Evolutionary conservation across 2,329 filamentous ascomycete species (phyloP).

Genomic region (Aspergillus fumigatiaffinis): DNA sequence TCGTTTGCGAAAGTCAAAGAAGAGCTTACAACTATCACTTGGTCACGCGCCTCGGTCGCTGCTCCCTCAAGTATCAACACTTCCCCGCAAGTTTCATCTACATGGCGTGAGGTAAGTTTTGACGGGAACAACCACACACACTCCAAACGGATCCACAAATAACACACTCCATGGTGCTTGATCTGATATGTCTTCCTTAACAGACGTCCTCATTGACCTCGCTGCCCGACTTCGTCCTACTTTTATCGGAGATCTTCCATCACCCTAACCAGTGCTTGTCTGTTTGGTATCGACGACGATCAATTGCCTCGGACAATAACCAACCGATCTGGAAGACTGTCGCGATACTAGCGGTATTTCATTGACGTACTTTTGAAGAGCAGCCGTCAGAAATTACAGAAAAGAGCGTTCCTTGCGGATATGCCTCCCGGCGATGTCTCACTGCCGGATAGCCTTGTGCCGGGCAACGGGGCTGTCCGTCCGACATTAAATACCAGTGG

Average conservation of each 20-base stretch:
- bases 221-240: neutral
- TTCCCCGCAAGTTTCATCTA: conserved; percentile 23
- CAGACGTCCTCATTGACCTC: neutral
- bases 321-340: neutral
- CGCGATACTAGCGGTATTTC: too few relatives aligned
- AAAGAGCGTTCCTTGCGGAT: conserved; percentile 22
- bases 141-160: conserved; percentile 13
- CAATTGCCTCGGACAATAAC: neutral
- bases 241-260: neutral
- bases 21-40: conserved; percentile 3
- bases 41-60: conserved; percentile 11
- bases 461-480: conserved; percentile 38
- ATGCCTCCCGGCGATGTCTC: conserved; percentile 42
- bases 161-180: neutral
- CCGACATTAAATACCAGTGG: conserved; percentile 35
- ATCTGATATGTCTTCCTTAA: neutral
- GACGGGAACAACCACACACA: conserved; percentile 12
- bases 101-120: conserved; percentile 24
- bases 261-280: neutral
- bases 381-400: conserved; percentile 2
- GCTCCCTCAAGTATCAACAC: conserved; percentile 8
- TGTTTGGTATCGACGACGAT: neutral
- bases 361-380: neutral
- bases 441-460: conserved; percentile 41
- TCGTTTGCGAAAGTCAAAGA: neutral